Evolutionary conservation across 106 monocot species (phyloP).

Genomic region (Phalaenopsis aphrodite): DNA sequence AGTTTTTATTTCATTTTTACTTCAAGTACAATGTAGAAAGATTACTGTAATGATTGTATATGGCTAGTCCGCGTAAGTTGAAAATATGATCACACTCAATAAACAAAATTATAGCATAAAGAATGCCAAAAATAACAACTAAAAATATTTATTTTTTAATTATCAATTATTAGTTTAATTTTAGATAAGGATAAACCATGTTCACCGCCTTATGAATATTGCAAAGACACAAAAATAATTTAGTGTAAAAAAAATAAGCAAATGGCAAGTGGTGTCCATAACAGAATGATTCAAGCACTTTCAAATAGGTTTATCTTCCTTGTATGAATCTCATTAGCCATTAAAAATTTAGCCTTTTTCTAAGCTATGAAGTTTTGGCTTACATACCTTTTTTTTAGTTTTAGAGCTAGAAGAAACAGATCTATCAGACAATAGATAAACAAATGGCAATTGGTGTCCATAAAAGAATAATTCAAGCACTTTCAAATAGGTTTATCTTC

Average conservation of each 20-base stretch:
- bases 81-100: no score
- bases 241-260: background rate
- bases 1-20: no score
- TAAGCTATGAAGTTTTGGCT: background rate
- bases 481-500: background rate
- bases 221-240: background rate
- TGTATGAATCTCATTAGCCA: background rate
- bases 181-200: no score
- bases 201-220: no score
- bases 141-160: no score
- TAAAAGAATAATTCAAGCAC: background rate
- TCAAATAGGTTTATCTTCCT: background rate
- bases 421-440: background rate
- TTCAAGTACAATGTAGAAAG: no score
- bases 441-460: background rate
- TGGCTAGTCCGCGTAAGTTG: no score
- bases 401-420: constrained; percentile 2
- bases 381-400: background rate
- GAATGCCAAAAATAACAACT: no score
- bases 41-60: no score
- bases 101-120: no score
- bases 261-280: background rate
- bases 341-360: background rate
- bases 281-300: background rate
- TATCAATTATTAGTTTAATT: no score